Evolutionary conservation across 495 filamentous ascomycete species (phyloP), one percentile per base, ranked within the genome.

Genomic region (Aspergillus carlsbadensis): DNA sequence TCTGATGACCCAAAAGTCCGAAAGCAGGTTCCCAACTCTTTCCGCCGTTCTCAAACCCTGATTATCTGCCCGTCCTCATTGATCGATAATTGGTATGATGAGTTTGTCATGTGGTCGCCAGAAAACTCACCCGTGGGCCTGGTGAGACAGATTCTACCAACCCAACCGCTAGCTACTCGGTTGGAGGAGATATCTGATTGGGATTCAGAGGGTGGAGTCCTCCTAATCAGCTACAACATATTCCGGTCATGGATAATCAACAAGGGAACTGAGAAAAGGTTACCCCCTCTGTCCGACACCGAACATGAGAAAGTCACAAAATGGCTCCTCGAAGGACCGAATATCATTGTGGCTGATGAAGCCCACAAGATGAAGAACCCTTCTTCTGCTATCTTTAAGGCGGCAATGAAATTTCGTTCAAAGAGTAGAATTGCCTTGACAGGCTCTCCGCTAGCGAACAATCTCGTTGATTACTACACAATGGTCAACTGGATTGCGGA

Each of bases 401-500:
- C 81, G 18, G 73, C 84, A 5, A 70, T 69, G 10, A 67, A 73
- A 10, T 85, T 97, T 58, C 76, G 66, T 46, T 87, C 92, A 0
- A 82, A 70, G 52, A 87, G 81, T 56, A 86, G 92, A 10, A 89
- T 98, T 63, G 93, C 91, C 2, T 71, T 96, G 57, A 96, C 93
- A 0, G 92, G 92, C 0, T 92, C 92, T 0, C 92, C 92, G 8
- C 67, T 98, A 15, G 84, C 87, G 0, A 98, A 96, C 63, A 87
- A 88, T 34, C 80, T 96, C 2, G 67, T 76, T 37, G 92, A 98
- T 57, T 96, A 96, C 63, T 90, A 85, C 62, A 68, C 86, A 7
- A 88, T 96, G 83, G 87, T 98, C 46, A 84, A 93, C 50, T 98
- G 92, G 92, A 84, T 94, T 33, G 83, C 89, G 4, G 88, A 90